A percentile compares a stretch with the other conserved stretches of the same genome.
Conservation (phyloP, 306 rosid genomes). For the Fagus sylvatica region DNA sequence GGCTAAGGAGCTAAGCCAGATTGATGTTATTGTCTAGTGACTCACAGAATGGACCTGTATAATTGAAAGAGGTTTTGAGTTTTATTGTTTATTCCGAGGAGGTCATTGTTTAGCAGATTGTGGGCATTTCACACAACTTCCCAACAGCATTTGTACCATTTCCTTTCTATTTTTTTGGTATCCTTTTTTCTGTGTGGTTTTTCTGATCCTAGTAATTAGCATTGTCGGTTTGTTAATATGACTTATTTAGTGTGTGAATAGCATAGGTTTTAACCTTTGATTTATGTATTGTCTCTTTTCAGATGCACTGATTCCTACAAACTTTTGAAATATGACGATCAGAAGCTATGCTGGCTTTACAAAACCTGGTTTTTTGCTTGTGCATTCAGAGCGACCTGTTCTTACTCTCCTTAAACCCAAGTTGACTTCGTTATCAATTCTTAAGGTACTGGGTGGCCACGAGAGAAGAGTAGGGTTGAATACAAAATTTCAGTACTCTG, state of each 20-base stretch:
- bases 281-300: conserved; percentile 24
- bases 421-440: conserved; percentile 41
- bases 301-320: conserved; percentile 40
- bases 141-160: background rate
- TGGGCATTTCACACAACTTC: background rate
- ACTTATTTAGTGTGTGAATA: background rate
- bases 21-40: background rate
- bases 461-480: conserved; percentile 50
- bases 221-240: background rate
- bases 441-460: conserved; percentile 36
- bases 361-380: conserved; percentile 56
- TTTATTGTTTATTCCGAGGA: background rate
- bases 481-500: conserved; percentile 53
- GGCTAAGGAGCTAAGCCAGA: background rate
- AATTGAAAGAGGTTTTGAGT: background rate
- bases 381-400: conserved; percentile 57
- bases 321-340: conserved; percentile 43
- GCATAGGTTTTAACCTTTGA: background rate
- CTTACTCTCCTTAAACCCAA: conserved; percentile 47
- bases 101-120: background rate
- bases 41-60: background rate
- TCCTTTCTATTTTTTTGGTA: background rate
- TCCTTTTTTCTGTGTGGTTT: background rate
- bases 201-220: background rate
- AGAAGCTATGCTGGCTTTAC: conserved; percentile 50